Percentiles rank a stretch among this genome's conserved stretches.
Evolutionary conservation across 2,329 filamentous ascomycete species (phyloP).

Genomic region (Aspergillus awamori): DNA sequence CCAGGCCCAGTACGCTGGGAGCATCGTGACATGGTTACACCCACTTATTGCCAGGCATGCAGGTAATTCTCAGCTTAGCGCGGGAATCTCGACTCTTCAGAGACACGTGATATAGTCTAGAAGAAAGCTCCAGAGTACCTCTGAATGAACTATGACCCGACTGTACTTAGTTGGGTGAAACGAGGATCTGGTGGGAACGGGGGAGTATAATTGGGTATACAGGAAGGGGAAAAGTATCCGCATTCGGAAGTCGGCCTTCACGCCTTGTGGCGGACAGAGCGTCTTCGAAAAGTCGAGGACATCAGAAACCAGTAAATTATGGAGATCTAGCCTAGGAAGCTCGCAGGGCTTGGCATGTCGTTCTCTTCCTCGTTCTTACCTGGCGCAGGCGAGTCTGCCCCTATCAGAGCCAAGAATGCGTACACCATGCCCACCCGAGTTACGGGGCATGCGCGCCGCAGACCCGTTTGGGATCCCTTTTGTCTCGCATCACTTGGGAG

Average conservation of each 20-base stretch:
- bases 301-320: neutral
- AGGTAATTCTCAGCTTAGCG: neutral
- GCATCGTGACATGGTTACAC: neutral
- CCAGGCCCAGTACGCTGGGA: slow-evolving; percentile 1
- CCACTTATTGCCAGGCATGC: neutral
- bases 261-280: neutral
- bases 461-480: neutral
- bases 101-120: neutral
- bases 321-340: neutral
- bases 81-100: neutral
- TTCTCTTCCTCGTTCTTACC: slow-evolving; percentile 3
- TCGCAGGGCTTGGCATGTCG: slow-evolving; percentile 5
- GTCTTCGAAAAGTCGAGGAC: neutral
- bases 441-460: neutral
- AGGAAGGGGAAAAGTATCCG: neutral
- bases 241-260: neutral
- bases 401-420: slow-evolving; percentile 4
- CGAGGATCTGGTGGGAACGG: neutral
- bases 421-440: neutral
- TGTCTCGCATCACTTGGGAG: neutral
- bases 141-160: neutral
- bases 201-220: neutral
- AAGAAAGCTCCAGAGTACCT: neutral
- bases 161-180: neutral
- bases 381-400: slow-evolving; percentile 1